Evolutionary conservation across 2,329 filamentous ascomycete species (phyloP).

Genomic region (Talaromyces amestolkiae): DNA sequence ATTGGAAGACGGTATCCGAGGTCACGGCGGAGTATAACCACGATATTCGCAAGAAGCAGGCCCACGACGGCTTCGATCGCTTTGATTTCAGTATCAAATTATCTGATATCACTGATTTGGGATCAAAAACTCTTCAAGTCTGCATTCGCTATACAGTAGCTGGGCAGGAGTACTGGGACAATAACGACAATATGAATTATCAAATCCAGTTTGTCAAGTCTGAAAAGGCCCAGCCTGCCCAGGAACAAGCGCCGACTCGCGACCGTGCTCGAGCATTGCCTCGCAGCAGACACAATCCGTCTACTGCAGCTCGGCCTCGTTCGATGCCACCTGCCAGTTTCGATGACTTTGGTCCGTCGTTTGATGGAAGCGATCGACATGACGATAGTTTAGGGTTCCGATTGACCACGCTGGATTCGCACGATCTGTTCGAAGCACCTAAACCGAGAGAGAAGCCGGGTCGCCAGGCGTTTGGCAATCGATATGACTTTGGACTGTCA

Average conservation of each 20-base stretch:
- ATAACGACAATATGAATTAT: conserved; percentile 82
- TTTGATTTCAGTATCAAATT: conserved; percentile 95
- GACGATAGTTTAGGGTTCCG: conserved; percentile 66
- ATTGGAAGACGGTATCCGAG: conserved; percentile 98
- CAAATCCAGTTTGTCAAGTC: conserved; percentile 91
- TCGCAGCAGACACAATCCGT: conserved; percentile 61
- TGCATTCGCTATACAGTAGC: conserved; percentile 85
- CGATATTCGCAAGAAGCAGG: conserved; percentile 67
- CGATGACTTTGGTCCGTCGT: conserved; percentile 68
- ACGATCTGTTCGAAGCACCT: conserved; percentile 60
- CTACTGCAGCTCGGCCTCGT: conserved; percentile 49
- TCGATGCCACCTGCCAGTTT: conserved; percentile 53
- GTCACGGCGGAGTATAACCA: conserved; percentile 83
- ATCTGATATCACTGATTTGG: conserved; percentile 84
- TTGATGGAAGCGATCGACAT: conserved; percentile 60
- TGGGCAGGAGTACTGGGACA: conserved; percentile 91
- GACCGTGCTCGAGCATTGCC: conserved; percentile 58
- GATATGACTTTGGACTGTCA: conserved; percentile 95
- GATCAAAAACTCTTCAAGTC: conserved; percentile 87
- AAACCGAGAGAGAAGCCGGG: conserved; percentile 47
- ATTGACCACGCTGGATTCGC: conserved; percentile 67
- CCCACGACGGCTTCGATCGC: conserved; percentile 69
- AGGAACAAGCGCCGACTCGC: conserved; percentile 45
- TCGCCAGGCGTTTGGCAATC: conserved; percentile 78
- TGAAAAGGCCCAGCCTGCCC: conserved; percentile 55